These are phyloP conservation scores for Hypericum perforatum DNA, from an alignment of 345 rosid species.

Conservation along the genomic window DNA sequence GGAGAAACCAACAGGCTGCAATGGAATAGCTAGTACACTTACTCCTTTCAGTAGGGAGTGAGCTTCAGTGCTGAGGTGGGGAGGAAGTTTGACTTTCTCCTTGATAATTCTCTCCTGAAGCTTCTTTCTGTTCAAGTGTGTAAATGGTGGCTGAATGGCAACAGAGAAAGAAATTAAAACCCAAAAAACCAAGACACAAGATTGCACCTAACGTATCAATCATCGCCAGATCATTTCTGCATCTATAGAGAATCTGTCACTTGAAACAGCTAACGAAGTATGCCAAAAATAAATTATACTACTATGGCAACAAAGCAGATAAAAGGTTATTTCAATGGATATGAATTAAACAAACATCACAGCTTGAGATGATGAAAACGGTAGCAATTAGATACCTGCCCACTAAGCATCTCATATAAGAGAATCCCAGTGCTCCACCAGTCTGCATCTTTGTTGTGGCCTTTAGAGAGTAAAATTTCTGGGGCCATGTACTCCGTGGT, in stretches of 20 bases:
- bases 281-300: too few relatives aligned
- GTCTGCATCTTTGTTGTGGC: slow-evolving; percentile 65
- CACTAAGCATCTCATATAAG: slow-evolving; percentile 60
- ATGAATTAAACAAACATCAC: too few relatives aligned
- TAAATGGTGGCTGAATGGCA: slow-evolving; percentile 44
- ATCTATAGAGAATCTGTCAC: too few relatives aligned
- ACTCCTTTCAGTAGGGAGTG: slow-evolving; percentile 71
- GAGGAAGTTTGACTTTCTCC: slow-evolving; percentile 61
- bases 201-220: neutral
- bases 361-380: too few relatives aligned
- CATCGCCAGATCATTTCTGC: neutral
- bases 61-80: slow-evolving; percentile 47
- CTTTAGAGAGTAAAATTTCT: slow-evolving; percentile 52
- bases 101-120: slow-evolving; percentile 65
- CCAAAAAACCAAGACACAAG: neutral
- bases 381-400: slow-evolving; percentile 39
- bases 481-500: slow-evolving; percentile 79
- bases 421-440: slow-evolving; percentile 74
- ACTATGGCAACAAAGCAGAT: too few relatives aligned
- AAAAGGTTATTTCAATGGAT: too few relatives aligned
- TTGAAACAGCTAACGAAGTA: too few relatives aligned
- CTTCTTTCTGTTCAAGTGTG: slow-evolving; percentile 51
- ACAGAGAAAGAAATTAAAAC: neutral
- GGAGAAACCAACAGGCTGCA: neutral
- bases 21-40: slow-evolving; percentile 17